Evolutionary conservation across 1,284 basidiomycete species (phyloP), one percentile per base, ranked within the genome.

Genomic region (Ustilago trichophora): DNA sequence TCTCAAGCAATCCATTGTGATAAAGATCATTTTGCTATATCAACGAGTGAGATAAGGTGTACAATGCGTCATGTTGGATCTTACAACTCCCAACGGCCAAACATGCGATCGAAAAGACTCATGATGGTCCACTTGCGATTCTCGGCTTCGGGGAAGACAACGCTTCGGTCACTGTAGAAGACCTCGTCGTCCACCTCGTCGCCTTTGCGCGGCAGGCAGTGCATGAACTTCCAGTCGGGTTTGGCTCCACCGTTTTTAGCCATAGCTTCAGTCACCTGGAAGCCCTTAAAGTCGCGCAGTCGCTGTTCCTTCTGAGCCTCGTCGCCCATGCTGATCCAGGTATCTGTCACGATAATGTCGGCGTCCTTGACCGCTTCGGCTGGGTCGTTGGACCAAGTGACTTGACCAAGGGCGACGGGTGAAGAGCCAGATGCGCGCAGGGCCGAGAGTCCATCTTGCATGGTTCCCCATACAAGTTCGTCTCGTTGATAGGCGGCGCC

Each of bases 261-360:
- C 40, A 84, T 66, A 9, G 77, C 78, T 56, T 98, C 93, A 0
- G 95, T 98, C 40, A 98, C 89, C 80, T 98, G 96, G 83, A 93
- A 98, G 3, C 95, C 95, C 9, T 86, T 73, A 83, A 98, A 98
- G 60, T 93, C 93, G 50, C 87, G 84, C 42, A 97, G 83, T 27
- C 95, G 89, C 75, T 92, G 88, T n/a, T 85, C 90, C 75, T 94
- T 93, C 82, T 97, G 92, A 2, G 89, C 90, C 83, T 98, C 96
- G 83, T 97, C 93, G 22, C 95, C 96, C 95, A 98, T 98, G 4
- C 92, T 95, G 75, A 98, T 93, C 79, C 78, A 80, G 4, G 76
- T 81, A 49, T 80, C 79, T 3, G 96, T 98, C 18, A 97, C 88
- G 43, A 98, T 90, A 18, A 98, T 87, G 80, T 98, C 93, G 15